Conservation (phyloP, 805 yeast genomes). For the Saturnispora hagleri region DNA sequence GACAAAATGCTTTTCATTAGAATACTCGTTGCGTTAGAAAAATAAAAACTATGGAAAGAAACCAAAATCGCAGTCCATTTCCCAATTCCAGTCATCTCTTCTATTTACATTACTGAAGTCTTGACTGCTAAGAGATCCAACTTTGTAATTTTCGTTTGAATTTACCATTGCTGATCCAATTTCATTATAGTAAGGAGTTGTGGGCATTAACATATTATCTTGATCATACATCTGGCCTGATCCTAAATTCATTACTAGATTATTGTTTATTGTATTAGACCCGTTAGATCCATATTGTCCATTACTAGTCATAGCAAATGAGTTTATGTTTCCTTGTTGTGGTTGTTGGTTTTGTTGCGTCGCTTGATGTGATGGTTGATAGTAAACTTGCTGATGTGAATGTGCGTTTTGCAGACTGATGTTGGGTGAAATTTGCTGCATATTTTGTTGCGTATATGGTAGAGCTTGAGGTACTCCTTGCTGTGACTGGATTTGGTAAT, state of each 20-base stretch:
- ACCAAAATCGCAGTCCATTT: slow-evolving; percentile 4
- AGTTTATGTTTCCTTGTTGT: neutral
- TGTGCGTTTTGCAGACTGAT: neutral
- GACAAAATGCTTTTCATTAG: neutral
- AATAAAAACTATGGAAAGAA: slow-evolving; percentile 3
- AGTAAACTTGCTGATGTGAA: neutral
- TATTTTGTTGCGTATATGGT: neutral
- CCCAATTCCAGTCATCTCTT: slow-evolving; percentile 2
- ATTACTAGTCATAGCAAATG: neutral
- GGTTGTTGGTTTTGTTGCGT: neutral
- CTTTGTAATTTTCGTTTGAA: neutral
- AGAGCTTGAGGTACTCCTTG: neutral
- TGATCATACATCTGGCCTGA: neutral
- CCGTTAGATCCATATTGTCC: neutral
- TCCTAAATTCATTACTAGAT: neutral
- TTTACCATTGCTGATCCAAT: neutral
- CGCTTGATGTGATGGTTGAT: neutral
- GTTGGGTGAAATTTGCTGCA: neutral
- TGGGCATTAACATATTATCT: slow-evolving; percentile 1
- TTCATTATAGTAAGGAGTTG: slow-evolving; percentile 5
- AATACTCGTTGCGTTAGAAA: neutral
- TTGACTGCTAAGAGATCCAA: neutral
- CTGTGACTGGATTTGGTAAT: neutral
- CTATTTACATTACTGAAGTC: neutral
- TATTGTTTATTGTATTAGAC: neutral